Evolutionary conservation across 371 early-diverging fungal genomes (phyloP).

Genomic region (Smittium culicis): DNA sequence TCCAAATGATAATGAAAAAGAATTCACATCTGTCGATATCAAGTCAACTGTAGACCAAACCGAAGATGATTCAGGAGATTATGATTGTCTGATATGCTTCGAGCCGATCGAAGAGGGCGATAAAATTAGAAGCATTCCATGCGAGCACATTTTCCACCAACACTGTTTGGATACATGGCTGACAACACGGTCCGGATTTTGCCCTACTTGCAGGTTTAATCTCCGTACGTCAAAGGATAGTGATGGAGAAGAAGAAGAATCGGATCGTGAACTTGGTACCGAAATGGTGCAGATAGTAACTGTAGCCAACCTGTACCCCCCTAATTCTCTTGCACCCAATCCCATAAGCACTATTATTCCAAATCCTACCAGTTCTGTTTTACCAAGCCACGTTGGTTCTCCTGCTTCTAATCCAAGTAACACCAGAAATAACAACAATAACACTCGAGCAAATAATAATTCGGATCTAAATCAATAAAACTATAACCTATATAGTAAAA

Average conservation of each 20-base stretch:
- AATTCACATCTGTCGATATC: too few relatives aligned
- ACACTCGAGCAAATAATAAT: not conserved
- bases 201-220: conserved; percentile 3
- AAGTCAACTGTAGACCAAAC: too few relatives aligned
- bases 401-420: not conserved
- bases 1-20: too few relatives aligned
- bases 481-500: not conserved
- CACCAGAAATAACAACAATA: not conserved
- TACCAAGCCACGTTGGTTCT: not conserved
- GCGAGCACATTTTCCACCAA: conserved; percentile 7
- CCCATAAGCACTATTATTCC: not conserved
- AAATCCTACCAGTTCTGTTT: not conserved
- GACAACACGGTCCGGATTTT: not conserved
- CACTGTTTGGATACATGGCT: conserved; percentile 9
- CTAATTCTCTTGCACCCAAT: not conserved
- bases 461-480: not conserved
- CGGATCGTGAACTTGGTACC: too few relatives aligned
- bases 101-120: not conserved
- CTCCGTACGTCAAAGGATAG: not conserved
- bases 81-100: conserved; percentile 8
- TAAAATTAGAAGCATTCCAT: conserved; percentile 1
- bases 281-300: not conserved
- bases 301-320: not conserved
- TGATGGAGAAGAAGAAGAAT: too few relatives aligned
- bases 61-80: too few relatives aligned